phyloP scores from a whole-genome alignment of 2,329 filamentous ascomycete genomes.

The Epichloe glyceriae region DNA sequence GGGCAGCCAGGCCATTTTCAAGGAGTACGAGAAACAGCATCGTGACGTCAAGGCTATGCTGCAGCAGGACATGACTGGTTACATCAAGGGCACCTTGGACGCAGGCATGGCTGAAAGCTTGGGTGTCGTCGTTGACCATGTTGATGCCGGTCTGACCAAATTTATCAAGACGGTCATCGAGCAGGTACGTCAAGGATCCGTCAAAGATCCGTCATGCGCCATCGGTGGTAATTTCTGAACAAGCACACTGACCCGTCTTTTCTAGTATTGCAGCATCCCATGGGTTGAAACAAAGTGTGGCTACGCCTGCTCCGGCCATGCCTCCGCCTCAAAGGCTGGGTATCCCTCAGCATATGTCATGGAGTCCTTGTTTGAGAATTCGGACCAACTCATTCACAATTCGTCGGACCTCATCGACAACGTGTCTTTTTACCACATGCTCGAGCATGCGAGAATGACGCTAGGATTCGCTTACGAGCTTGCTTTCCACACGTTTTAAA shows the following conservation, averaged over 20 bases:
- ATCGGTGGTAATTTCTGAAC: not conserved
- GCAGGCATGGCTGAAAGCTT: constrained; percentile 74
- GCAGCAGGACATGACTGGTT: constrained; percentile 97
- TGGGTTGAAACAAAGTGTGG: constrained; percentile 81
- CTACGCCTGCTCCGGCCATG: constrained; percentile 70
- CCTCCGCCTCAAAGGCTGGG: constrained; percentile 58
- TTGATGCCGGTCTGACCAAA: constrained; percentile 66
- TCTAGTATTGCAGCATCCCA: constrained; percentile 76
- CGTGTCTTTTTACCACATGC: constrained; percentile 78
- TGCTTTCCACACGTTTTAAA: constrained; percentile 55
- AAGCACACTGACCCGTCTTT: not conserved
- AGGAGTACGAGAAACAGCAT: constrained; percentile 57
- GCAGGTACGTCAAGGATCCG: constrained; percentile 18
- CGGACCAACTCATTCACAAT: constrained; percentile 56
- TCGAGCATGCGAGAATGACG: constrained; percentile 78
- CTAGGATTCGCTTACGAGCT: constrained; percentile 75
- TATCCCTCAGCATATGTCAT: constrained; percentile 68
- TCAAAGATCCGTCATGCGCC: not conserved
- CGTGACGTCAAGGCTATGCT: constrained; percentile 89
- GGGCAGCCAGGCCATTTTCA: constrained; percentile 83
- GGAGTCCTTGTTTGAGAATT: constrained; percentile 55
- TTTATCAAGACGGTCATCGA: constrained; percentile 87
- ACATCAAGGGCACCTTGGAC: constrained; percentile 68
- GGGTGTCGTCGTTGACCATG: constrained; percentile 85
- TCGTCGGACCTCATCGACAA: constrained; percentile 59